These are phyloP conservation scores for Bipolaris gigantea DNA, from an alignment of 2,329 filamentous ascomycete genomes.

Conservation along the genomic window DNA sequence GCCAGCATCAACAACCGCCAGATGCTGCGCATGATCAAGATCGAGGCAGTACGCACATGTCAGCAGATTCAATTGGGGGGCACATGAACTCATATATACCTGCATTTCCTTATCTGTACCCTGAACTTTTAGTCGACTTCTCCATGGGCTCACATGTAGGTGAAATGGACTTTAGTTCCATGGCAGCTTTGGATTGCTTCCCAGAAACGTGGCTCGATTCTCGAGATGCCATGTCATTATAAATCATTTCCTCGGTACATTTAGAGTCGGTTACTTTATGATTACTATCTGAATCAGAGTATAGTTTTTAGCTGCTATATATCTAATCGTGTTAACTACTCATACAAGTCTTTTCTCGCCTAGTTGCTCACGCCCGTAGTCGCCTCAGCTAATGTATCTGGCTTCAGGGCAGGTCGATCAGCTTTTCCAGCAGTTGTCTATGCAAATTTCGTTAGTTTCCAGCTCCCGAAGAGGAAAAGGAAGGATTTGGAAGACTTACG, in stretches of 20 bases:
- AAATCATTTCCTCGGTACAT: too few relatives aligned
- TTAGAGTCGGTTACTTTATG: too few relatives aligned
- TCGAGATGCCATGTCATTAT: neutral
- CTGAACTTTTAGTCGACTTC: neutral
- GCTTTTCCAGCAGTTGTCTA: slow-evolving; percentile 31
- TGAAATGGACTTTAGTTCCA: neutral
- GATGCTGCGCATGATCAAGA: neutral
- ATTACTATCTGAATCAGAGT: too few relatives aligned
- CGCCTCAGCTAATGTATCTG: slow-evolving; percentile 14
- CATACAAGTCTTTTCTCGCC: too few relatives aligned
- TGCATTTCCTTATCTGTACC: slow-evolving; percentile 12
- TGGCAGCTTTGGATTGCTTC: slow-evolving; percentile 10
- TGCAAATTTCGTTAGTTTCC: too few relatives aligned
- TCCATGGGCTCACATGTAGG: neutral
- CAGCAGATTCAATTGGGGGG: neutral
- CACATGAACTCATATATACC: slow-evolving; percentile 9
- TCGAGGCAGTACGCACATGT: neutral
- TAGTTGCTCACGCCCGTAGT: slow-evolving; percentile 16
- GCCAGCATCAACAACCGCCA: neutral
- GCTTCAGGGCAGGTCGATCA: slow-evolving; percentile 27
- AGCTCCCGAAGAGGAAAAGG: too few relatives aligned
- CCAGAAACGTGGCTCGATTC: slow-evolving; percentile 9
- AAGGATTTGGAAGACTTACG: slow-evolving; percentile 12
- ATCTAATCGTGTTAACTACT: neutral
- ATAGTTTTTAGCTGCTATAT: too few relatives aligned